These are phyloP conservation scores for Petunia hybrid DNA, from an alignment of 305 asterid species.

Conservation along the genomic window DNA sequence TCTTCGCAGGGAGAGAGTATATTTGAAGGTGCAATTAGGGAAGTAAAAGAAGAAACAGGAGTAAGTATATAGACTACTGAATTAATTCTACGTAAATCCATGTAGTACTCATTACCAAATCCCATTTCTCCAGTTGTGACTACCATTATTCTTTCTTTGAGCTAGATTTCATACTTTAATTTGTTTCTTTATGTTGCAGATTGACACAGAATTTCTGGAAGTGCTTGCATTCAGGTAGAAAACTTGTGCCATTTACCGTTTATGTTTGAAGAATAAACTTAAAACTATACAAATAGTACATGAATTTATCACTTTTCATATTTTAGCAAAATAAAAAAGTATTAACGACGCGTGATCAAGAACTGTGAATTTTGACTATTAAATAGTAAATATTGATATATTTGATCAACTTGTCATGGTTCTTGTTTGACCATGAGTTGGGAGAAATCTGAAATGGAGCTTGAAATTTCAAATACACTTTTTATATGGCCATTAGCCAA, in stretches of 20 bases:
- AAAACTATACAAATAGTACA: background rate
- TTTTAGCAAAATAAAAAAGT: background rate
- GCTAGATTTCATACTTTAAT: conserved; percentile 21
- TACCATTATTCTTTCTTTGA: background rate
- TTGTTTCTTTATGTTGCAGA: conserved; percentile 49
- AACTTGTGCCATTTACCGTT: conserved; percentile 21
- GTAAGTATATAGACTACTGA: conserved; percentile 51
- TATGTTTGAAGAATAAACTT: conserved; percentile 1
- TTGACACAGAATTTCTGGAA: conserved; percentile 74
- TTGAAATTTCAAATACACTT: background rate
- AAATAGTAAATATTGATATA: background rate
- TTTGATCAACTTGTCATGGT: background rate
- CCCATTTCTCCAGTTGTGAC: conserved; percentile 13
- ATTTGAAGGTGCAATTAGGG: conserved; percentile 68
- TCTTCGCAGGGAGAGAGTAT: conserved; percentile 75
- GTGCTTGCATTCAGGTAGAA: conserved; percentile 76
- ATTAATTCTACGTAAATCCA: background rate
- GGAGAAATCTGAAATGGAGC: background rate
- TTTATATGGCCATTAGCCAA: no score
- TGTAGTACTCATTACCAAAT: background rate
- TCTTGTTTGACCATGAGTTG: background rate
- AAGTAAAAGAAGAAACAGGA: conserved; percentile 88
- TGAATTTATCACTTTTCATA: conserved; percentile 13
- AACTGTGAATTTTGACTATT: background rate
- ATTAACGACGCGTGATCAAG: background rate